Evolutionary conservation across 1,284 basidiomycete species (phyloP).

Genomic region (Afroboletus lepidellus): DNA sequence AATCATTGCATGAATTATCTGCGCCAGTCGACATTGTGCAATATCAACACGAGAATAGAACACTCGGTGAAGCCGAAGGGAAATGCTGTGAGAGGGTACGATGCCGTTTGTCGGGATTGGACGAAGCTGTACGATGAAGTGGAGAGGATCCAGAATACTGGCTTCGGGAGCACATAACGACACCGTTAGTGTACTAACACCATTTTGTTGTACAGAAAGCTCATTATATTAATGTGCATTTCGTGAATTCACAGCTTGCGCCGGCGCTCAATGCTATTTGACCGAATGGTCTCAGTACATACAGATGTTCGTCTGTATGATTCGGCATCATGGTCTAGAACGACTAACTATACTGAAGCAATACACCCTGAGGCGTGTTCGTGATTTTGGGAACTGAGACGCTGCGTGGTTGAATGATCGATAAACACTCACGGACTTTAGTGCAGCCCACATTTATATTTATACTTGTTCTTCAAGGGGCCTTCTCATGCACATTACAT

Average conservation of each 20-base stretch:
- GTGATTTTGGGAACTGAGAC: neutral
- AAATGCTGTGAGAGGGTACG: conserved; percentile 14
- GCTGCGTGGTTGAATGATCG: neutral
- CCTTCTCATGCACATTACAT: too few species aligned
- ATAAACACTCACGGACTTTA: neutral
- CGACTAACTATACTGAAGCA: neutral
- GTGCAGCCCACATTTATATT: too few species aligned
- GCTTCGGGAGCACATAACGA: neutral
- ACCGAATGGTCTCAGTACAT: too few species aligned
- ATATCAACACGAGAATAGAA: conserved; percentile 15
- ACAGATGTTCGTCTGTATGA: too few species aligned
- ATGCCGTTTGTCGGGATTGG: conserved; percentile 16
- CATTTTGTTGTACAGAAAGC: neutral
- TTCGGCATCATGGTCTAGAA: neutral
- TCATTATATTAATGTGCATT: neutral
- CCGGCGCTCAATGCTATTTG: too few species aligned
- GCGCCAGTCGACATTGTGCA: conserved; percentile 15
- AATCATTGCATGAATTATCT: conserved; percentile 18
- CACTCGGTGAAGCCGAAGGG: conserved; percentile 13
- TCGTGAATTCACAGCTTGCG: neutral
- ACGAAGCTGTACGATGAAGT: conserved; percentile 19
- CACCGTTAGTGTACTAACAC: neutral
- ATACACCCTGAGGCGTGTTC: neutral
- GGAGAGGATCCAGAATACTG: conserved; percentile 9
- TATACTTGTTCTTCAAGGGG: too few species aligned